Base-by-base conservation (phyloP, 2,329 filamentous ascomycete genomes). In the Talaromyces sp. region DNA sequence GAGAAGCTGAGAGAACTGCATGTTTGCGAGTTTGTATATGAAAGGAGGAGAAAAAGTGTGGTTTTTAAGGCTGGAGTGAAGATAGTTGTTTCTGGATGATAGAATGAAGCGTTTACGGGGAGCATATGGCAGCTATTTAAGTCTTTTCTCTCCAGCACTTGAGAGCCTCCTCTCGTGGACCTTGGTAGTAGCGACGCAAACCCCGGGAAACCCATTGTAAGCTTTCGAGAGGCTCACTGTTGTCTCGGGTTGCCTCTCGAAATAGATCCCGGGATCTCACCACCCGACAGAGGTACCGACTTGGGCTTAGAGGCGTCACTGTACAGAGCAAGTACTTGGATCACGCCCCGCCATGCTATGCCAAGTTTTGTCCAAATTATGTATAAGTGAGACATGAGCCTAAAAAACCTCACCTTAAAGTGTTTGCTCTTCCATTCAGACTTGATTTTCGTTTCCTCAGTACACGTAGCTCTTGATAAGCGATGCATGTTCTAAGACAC, bases 1-100 rank as follows among this genome's bases (percentile, higher is more conserved):
- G 58, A 76, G 63, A 52, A 73, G 60, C 61, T 69, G 68, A 57
- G 75, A 72, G 71, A 79, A 65, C 63, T 78, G 75, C 77, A 80
- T 80, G 32, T 44, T 76, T 61, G 56, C 49, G 56, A 65, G 14
- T 16, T 48, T 40, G 60, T 44, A 36, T 27, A 30, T 42, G n/a
- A n/a, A n/a, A n/a, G 36, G 36, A 39, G 9, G 36, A 30, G 43
- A 7, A 22, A 14, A 22, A 17, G 14, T 24, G 14, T 22, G 20
- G 10, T 22, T 46, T 27, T 49, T 24, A 17, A 49, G n/a, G n/a
- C 29, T 40, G 4, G 24, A 13, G 7, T 33, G 16, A 20, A 17
- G 36, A 32, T 42, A 20, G 8, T 35, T 29, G 19, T 16, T 9
- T 35, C 19, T 52, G 36, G 35, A 49, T 41, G 19, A 20, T 4